A percentile compares a stretch with the other conserved stretches of the same genome.
Conservation (phyloP, 257 asterid genomes). For the Osmanthus fragrans region DNA sequence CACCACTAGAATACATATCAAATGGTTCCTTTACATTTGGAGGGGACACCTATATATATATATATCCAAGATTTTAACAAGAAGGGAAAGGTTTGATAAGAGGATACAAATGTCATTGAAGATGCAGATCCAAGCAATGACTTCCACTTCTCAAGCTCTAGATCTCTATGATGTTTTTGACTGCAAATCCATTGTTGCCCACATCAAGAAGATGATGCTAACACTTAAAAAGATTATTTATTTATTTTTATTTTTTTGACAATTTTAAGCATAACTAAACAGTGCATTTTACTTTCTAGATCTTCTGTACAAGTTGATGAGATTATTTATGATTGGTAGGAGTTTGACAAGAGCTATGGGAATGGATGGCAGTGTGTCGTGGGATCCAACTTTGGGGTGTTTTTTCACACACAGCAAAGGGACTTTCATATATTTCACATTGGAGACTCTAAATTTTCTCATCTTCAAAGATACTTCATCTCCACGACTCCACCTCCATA, state of each 20-base stretch:
- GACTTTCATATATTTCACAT: slow-evolving; percentile 81
- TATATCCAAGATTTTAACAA: slow-evolving; percentile 13
- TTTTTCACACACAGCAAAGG: slow-evolving; percentile 85
- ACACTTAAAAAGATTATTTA: too few relatives aligned
- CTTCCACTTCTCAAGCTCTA: slow-evolving; percentile 18
- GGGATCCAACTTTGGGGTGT: slow-evolving; percentile 90
- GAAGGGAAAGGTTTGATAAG: slow-evolving; percentile 48
- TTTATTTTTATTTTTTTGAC: too few relatives aligned
- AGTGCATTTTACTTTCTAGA: not conserved
- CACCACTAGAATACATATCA: slow-evolving; percentile 29
- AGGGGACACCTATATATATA: not conserved
- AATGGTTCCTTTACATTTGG: slow-evolving; percentile 41
- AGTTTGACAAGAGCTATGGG: slow-evolving; percentile 75
- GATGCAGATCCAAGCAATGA: slow-evolving; percentile 23
- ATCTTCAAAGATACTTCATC: slow-evolving; percentile 75
- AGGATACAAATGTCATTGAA: slow-evolving; percentile 32
- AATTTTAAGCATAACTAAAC: too few relatives aligned
- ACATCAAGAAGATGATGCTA: slow-evolving; percentile 38
- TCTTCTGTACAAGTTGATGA: not conserved
- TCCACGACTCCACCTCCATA: not conserved
- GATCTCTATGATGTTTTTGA: slow-evolving; percentile 18
- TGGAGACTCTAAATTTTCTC: slow-evolving; percentile 86
- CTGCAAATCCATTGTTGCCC: slow-evolving; percentile 44
- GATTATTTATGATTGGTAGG: slow-evolving; percentile 41
- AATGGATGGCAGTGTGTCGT: slow-evolving; percentile 95